Evolutionary conservation across 2,329 filamentous ascomycete genomes (phyloP).

Genomic region (Curvularia eragrostidis): DNA sequence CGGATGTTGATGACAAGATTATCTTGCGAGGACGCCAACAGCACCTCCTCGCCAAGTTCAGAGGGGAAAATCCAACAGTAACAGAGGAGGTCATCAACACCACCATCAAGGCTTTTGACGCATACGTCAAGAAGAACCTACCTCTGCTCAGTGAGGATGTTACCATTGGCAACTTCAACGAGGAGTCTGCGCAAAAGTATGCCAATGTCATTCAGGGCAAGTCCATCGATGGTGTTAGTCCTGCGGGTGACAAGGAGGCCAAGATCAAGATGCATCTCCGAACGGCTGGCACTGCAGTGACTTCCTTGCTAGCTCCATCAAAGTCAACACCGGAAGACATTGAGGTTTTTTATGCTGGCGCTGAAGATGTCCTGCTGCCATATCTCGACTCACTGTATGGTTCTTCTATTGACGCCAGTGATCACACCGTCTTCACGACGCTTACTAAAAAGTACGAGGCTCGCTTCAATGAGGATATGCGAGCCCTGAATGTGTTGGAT

Average conservation of each 20-base stretch:
- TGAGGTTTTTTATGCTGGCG: conserved; percentile 62
- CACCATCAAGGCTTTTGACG: conserved; percentile 59
- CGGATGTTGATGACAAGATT: conserved; percentile 66
- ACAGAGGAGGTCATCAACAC: conserved; percentile 58
- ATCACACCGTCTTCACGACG: conserved; percentile 82
- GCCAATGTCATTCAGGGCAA: conserved; percentile 62
- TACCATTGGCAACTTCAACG: conserved; percentile 56
- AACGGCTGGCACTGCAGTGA: conserved; percentile 62
- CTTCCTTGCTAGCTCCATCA: conserved; percentile 52
- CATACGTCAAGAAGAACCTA: conserved; percentile 73
- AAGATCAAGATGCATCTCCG: conserved; percentile 91
- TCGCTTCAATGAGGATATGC: conserved; percentile 90
- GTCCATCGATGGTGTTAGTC: conserved; percentile 59
- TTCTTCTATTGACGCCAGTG: conserved; percentile 62
- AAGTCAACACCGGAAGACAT: conserved; percentile 40
- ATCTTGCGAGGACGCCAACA: conserved; percentile 75
- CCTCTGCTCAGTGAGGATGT: conserved; percentile 56
- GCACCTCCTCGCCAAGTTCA: conserved; percentile 75
- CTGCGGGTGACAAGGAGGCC: conserved; percentile 76
- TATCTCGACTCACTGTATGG: conserved; percentile 75
- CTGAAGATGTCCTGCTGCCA: conserved; percentile 75
- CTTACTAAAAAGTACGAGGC: conserved; percentile 85
- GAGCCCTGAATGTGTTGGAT: conserved; percentile 79
- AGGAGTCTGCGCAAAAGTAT: conserved; percentile 60
- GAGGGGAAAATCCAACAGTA: conserved; percentile 56